Base-by-base conservation (phyloP, 352 stramenopile genomes). In the Elongisporangium undulatum region DNA sequence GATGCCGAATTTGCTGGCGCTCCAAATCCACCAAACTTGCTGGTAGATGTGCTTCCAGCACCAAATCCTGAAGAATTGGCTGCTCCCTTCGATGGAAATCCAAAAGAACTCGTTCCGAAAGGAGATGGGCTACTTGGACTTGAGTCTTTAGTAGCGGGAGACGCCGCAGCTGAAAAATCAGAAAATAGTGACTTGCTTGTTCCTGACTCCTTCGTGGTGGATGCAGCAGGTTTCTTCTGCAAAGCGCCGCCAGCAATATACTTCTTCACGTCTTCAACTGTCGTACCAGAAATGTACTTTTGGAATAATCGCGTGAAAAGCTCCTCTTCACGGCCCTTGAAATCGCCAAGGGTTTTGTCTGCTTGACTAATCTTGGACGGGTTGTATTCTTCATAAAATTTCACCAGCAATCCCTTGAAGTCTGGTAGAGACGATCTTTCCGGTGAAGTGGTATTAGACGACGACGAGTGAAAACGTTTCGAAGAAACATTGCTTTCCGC, bases 321-420 rank as follows among this genome's bases (percentile, higher is more conserved):
- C 9, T 77, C 65, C 59, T 85, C 66, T 66, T 92, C 82, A 10
- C 69, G 74, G 22, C 78, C 82, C 45, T 73, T 71, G 51, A 79
- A 90, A 22, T 82, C 74, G 39, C 45, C 56, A 49, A 90, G 48
- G 19, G 68, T 76, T 56, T 87, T 89, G 17, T 87, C 77, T 10
- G 75, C 75, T 58, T 73, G 64, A 12, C 50, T 55, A 48, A 68
- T 53, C 62, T 88, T 88, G 4, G 68, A 56, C 2, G 72, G 62
- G 57, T 90, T 90, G 66, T 84, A 68, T 26, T 80, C 72, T 66
- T 78, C 68, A 52, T 90, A 92, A 52, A 92, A 92, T 17, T 72
- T 80, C 49, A 72, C 50, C 20, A 92, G 59, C 39, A 81, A 62
- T 7, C 57, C 53, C 57, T 83, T 86, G 64, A 82, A 88, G 55